Evolutionary conservation across 2,329 filamentous ascomycete genomes (phyloP).

Genomic region (Fragosphaeria purpurea): DNA sequence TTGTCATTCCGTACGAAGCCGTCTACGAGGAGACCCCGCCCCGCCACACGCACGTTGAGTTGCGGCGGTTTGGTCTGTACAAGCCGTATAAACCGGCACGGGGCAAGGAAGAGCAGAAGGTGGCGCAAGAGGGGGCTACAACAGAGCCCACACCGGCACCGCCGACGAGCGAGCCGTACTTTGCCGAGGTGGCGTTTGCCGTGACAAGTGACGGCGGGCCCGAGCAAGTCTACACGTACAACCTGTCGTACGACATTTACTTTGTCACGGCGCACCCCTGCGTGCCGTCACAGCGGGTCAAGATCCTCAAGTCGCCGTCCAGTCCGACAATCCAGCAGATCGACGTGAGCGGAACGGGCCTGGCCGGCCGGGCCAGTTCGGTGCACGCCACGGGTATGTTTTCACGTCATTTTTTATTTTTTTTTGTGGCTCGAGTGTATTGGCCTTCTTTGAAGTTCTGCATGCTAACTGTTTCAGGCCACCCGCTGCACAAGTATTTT

Average conservation of each 20-base stretch:
- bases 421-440: neutral
- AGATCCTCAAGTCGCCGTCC: constrained; percentile 47
- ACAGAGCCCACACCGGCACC: neutral
- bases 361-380: constrained; percentile 33
- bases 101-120: neutral
- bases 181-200: constrained; percentile 31
- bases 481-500: constrained; percentile 54
- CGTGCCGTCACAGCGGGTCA: constrained; percentile 45
- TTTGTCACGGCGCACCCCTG: constrained; percentile 60
- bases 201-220: constrained; percentile 31
- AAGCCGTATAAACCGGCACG: constrained; percentile 32
- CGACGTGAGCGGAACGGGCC: constrained; percentile 37
- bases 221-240: constrained; percentile 31
- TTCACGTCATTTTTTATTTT: neutral
- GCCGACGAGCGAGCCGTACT: constrained; percentile 22
- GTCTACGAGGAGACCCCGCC: constrained; percentile 39
- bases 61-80: constrained; percentile 41
- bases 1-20: constrained; percentile 50
- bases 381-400: constrained; percentile 37
- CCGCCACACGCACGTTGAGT: constrained; percentile 32
- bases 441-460: neutral
- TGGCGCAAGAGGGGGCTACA: no score
- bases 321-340: constrained; percentile 51
- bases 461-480: constrained; percentile 29
- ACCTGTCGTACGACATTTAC: constrained; percentile 47